Evolutionary conservation across 441 rosid species (phyloP), one percentile per base, ranked within the genome.

Genomic region (Aquilaria agallochum): DNA sequence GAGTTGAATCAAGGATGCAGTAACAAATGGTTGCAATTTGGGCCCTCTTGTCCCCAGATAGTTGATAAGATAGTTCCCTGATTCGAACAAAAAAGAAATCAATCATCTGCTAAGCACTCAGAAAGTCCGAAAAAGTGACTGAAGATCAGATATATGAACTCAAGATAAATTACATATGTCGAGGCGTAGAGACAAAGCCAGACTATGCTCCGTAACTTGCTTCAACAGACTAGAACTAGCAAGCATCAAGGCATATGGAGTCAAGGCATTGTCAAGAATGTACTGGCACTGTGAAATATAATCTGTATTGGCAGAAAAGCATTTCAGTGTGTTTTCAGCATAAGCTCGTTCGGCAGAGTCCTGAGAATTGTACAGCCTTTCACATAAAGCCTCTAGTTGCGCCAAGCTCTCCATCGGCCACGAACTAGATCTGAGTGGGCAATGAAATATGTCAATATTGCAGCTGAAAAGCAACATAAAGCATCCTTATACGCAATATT

Each of bases 131-230:
- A 53, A n/a, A 63, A 71, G 42, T 55, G 50, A 46, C 57, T 65
- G 27, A 32, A 65, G 54, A n/a, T 40, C 47, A 11, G 62, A 7
- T 31, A 13, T 12, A 11, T n/a, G 50, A 57, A 63, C 31, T 58
- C 40, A 40, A 71, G 63, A 73, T 73, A 55, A 63, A 63, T 77
- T 92, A 81, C 98, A 73, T 73, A 95, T 92, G 79, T 92, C 97
- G 50, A 95, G 96, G 55, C 99, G 97, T 64, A 95, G 94, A 68
- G 81, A 88, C 68, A 87, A 62, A 31, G 96, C 78, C 60, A 95
- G 96, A 65, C 85, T 85, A 70, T 92, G 98, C 74, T 90, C 99
- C 1, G 98, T 90, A 69, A 95, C 98, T 87, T 92, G 99, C 83
- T 90, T 92, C 65, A 95, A 60, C 75, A 95, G 75, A 78, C 98